Evolutionary conservation across 805 yeast genomes (phyloP), one percentile per base, ranked within the genome.

Genomic region (Saccharomycopsis schoenii): DNA sequence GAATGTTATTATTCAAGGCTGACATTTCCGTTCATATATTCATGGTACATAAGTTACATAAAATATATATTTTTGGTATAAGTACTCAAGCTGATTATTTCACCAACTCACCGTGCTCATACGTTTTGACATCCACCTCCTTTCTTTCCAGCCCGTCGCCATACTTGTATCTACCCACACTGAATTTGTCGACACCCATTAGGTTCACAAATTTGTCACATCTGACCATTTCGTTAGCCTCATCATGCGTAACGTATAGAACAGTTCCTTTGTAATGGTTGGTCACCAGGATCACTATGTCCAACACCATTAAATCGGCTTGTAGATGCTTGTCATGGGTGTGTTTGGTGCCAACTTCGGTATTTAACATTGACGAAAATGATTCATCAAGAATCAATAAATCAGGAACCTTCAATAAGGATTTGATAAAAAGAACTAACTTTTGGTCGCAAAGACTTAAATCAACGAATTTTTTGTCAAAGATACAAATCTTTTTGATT

Each of bases 371-470:
- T 15, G 91, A 96, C 24, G 96, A 88, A 62, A 93, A 83, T 0
- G 98, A 96, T 74, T 93, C 99, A 72, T 93, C 99, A 1, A 93
- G 75, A 56, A 93, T 86, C 58, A 93, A 75, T 0, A 93, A 74
- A 57, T 82, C 80, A 0, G 99, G 99, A 64, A 82, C 76, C 70
- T 88, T 89, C 51, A 89, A 78, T 17, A 93, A 68, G 1, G 97
- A 86, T 60, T 99, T 77, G 25, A 91, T 73, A 66, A 94, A 85
- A 29, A 93, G 74, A 0, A 83, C 82, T 12, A 89, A 72, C 68
- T 93, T 93, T 71, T 93, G 98, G 62, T 86, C 82, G 58, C 90
- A 84, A 4, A 89, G 76, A 1, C 83, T 72, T 25, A 89, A 72
- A 3, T 83, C 83, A 15, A 74, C 69, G 68, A 94, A 87, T 9